A percentile compares a stretch with the other conserved stretches of the same genome.
Evolutionary conservation across 352 stramenopile species (phyloP).

Genomic region (Pythium brachiatum): DNA sequence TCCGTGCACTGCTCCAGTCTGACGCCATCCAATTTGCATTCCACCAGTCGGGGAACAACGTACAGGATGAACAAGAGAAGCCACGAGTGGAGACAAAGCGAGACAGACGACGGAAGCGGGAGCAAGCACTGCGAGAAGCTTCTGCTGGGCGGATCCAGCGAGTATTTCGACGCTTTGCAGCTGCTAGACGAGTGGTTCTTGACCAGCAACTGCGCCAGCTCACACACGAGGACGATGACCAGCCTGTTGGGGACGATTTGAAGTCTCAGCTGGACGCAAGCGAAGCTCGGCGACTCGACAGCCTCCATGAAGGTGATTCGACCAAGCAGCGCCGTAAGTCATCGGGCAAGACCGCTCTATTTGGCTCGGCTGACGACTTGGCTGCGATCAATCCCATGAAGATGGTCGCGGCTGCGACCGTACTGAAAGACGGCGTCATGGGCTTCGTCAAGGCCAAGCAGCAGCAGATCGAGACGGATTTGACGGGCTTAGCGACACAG

Average conservation of each 20-base stretch:
- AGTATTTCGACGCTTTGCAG: slow-evolving; percentile 12
- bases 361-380: slow-evolving; percentile 19
- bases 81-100: slow-evolving; percentile 6
- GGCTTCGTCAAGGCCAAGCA: slow-evolving; percentile 43
- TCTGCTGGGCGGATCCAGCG: slow-evolving; percentile 27
- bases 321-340: slow-evolving; percentile 5
- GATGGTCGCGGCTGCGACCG: slow-evolving; percentile 31
- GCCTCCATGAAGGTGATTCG: neutral
- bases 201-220: slow-evolving; percentile 15
- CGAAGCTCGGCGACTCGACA: neutral
- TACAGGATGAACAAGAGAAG: slow-evolving; percentile 14
- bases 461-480: slow-evolving; percentile 37
- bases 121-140: neutral
- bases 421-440: slow-evolving; percentile 29
- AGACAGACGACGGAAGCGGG: slow-evolving; percentile 13
- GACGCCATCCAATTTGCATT: slow-evolving; percentile 24
- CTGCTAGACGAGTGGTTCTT: neutral
- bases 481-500: slow-evolving; percentile 32
- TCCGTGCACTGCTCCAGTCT: slow-evolving; percentile 47
- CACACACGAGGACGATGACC: slow-evolving; percentile 14
- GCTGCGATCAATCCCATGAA: slow-evolving; percentile 20
- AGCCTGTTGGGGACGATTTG: neutral
- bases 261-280: neutral
- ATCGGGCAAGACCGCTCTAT: neutral
- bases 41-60: neutral